Base-by-base conservation (phyloP, 2,329 filamentous ascomycete genomes). In the Xenoacremonium recifei region DNA sequence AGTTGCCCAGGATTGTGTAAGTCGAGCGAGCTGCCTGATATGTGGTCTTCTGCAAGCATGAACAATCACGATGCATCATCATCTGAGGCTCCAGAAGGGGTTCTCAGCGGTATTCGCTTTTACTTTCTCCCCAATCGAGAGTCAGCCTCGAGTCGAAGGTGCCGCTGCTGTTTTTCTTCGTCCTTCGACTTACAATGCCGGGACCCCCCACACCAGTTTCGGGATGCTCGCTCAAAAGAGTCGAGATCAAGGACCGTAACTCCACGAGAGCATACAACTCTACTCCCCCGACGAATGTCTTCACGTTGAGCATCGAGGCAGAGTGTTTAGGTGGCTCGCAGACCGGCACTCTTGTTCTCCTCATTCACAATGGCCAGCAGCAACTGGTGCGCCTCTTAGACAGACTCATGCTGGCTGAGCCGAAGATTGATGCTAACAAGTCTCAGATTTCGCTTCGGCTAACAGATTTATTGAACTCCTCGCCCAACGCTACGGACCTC, bases 381-480 rank as follows among this genome's bases (percentile, higher is more conserved):
- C 48, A 49, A 37, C 37, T 63, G 48, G 63, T 65, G 49, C n/a
- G 33, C 34, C 35, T 9, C 16, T 32, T 9, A 32, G 9, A 11
- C 6, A 10, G n/a, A n/a, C 17, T 18, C 37, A 20, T 10, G 5
- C 12, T 34, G 12, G 6, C n/a, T 16, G 10, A 9, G 5, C n/a
- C n/a, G n/a, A n/a, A n/a, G n/a, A n/a, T n/a, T n/a, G n/a, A n/a
- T n/a, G 13, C 27, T 12, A 9, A n/a, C 15, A 34, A 39, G 27
- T 47, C 34, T 18, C 35, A 65, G 63, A 39, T 65, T 17, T 62
- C 59, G 4, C 48, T 65, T 19, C 51, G 54, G 18, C 51, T 65
- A n/a, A 49, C 42, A 9, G 58, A 65, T 37, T 47, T 61, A 4
- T 29, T 52, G 13, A 47, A 44, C 29, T 39, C 42, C 6, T 42